These are phyloP conservation scores for Phytophthora citrophthora DNA, from an alignment of 352 stramenopile species.

Conservation along the genomic window DNA sequence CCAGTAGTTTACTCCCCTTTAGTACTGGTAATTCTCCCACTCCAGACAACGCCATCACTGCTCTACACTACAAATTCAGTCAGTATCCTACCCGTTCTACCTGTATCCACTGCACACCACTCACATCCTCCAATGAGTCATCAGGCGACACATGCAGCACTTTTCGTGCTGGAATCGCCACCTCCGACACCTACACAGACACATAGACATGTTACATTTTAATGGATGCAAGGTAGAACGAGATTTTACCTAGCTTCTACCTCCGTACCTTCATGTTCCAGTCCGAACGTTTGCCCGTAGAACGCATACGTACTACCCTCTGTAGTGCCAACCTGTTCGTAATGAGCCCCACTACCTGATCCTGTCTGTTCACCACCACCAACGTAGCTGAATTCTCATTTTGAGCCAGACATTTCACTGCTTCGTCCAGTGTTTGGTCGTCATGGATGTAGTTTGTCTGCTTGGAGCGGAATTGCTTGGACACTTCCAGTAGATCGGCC, in stretches of 20 bases:
- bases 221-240: background rate
- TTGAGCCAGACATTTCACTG: conserved; percentile 62
- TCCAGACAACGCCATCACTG: conserved; percentile 78
- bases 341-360: conserved; percentile 79
- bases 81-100: background rate
- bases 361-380: conserved; percentile 70
- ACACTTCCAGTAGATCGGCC: conserved; percentile 72
- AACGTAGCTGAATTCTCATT: conserved; percentile 84
- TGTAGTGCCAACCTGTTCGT: conserved; percentile 79
- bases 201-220: conserved; percentile 6
- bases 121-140: conserved; percentile 77
- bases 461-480: conserved; percentile 76
- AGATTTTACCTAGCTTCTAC: background rate
- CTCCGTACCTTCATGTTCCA: conserved; percentile 65
- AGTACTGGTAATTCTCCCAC: conserved; percentile 74
- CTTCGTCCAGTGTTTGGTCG: conserved; percentile 68
- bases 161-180: conserved; percentile 72
- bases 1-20: conserved; percentile 69
- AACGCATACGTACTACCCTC: conserved; percentile 64
- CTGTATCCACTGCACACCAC: conserved; percentile 1
- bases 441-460: conserved; percentile 77
- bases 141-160: conserved; percentile 79
- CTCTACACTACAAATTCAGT: conserved; percentile 55
- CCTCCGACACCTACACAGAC: conserved; percentile 54
- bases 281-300: conserved; percentile 39